Evolutionary conservation across 495 filamentous ascomycete genomes (phyloP).

Genomic region (Penicillium egyptiacum): DNA sequence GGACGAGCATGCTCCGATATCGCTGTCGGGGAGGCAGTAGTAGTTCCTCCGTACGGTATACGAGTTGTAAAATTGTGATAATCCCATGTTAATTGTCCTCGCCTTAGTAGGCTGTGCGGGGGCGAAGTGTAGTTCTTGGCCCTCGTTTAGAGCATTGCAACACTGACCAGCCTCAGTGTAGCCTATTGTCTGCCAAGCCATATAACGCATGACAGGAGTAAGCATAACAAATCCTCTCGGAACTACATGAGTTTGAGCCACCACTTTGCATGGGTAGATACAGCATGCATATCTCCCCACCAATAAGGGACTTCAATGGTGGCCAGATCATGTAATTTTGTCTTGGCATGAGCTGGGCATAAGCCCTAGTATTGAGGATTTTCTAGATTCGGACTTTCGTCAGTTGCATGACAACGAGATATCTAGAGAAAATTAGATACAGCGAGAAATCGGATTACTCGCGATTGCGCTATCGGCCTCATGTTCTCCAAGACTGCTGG

Average conservation of each 20-base stretch:
- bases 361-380: background rate
- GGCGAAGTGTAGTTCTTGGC: background rate
- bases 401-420: background rate
- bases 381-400: background rate
- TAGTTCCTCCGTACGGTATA: background rate
- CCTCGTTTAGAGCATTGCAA: background rate
- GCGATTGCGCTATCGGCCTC: too few relatives aligned
- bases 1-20: background rate
- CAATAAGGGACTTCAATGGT: background rate
- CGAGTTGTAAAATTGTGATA: background rate
- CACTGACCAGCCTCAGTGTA: background rate
- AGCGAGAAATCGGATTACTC: too few relatives aligned
- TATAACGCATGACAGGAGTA: background rate
- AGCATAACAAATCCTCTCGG: background rate
- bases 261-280: background rate
- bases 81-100: too few relatives aligned
- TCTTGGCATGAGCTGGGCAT: background rate
- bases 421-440: background rate
- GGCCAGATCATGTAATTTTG: background rate
- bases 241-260: background rate
- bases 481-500: too few relatives aligned
- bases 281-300: background rate
- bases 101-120: too few relatives aligned
- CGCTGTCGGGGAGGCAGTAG: background rate
- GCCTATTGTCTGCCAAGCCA: background rate